Base-by-base conservation (phyloP, 441 rosid genomes). In the Kokia cookei region DNA sequence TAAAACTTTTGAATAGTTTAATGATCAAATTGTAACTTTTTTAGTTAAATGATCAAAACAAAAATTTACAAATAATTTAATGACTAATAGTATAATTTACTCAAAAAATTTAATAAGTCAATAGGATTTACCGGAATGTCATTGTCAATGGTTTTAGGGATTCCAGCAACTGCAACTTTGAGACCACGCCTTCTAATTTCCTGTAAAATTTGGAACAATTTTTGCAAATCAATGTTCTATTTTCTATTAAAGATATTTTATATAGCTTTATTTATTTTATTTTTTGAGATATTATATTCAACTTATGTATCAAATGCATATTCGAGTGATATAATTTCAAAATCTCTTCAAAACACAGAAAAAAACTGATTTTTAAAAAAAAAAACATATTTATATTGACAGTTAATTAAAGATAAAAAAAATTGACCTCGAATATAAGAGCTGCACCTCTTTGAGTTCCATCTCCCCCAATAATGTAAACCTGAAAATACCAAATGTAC, bases 361-460 rank as follows among this genome's bases (percentile, higher is more conserved):
- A 4, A 32, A 32, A 32, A 5, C 7, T 19, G 22, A 19, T 19
- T 19, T 19, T 19, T 19, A 19, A 19, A 19, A 0, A 19, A 19
- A 19, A 19, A 19, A 19, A 19, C 35, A 2, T 24, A 24, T 32
- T 5, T 5, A 32, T 32, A 32, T 32, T 32, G 7, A 32, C 6
- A 32, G 2, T 32, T 32, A 32, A 32, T 32, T 6, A 32, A 32
- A 53, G 57, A 53, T n/a, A 7, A n/a, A 19, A 51, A 11, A 15
- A 19, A 50, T 78, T 76, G 7, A 91, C 99, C 93, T 94, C 96
- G 72, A 78, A 94, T 74, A 94, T 92, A 60, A 87, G 83, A 15
- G 98, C 84, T 75, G 98, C 96, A 50, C 97, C 98, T 75, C 85
- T 87, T 75, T 88, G 98, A 65, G 97, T 89, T 80, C 98, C 98